Base-by-base conservation (phyloP, 805 yeast genomes). In the Candida ipomoeae region DNA sequence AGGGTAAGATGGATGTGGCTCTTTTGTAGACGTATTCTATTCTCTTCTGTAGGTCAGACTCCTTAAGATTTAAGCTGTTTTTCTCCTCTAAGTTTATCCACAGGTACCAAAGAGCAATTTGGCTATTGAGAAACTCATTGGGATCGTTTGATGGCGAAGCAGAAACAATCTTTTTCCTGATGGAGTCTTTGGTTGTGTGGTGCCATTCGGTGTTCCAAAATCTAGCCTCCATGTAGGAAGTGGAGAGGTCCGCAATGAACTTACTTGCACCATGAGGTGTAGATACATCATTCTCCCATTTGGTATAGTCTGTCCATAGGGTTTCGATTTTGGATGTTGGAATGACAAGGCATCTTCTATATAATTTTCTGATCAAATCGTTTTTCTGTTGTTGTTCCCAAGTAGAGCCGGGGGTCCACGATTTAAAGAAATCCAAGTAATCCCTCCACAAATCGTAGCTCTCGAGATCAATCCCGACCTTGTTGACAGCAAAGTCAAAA, bases 371-470 rank as follows among this genome's bases (percentile, higher is more conserved):
- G 43, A 87, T 79, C 60, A 84, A 72, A 60, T 89, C 96, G 60
- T 80, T 77, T 55, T 87, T 85, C 58, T 87, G 91, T 62, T 87
- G 90, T 55, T 82, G 85, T 62, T 92, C 98, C 86, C 92, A 89
- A 40, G 84, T 81, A 34, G 84, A 82, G 15, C 81, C 76, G 2
- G 96, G 91, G 44, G 82, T 82, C 92, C 94, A 87, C 33, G 79
- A 72, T 55, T 82, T 84, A 54, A 90, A 75, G 60, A 89, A 90
- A 8, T 78, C 83, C n/a, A 94, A 63, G 63, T 89, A 94, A 58
- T 87, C 94, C 44, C 77, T 74, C 96, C 97, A 92, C 39, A 94
- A 68, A 2, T 73, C 73, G 32, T 86, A 84, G 17, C 91, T 79
- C 34, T 79, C 74, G 5, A 85, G 79, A 64, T 94, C 98, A 32